Conservation (phyloP, 768 basidiomycete genomes). For the Podaxis pistillaris region DNA sequence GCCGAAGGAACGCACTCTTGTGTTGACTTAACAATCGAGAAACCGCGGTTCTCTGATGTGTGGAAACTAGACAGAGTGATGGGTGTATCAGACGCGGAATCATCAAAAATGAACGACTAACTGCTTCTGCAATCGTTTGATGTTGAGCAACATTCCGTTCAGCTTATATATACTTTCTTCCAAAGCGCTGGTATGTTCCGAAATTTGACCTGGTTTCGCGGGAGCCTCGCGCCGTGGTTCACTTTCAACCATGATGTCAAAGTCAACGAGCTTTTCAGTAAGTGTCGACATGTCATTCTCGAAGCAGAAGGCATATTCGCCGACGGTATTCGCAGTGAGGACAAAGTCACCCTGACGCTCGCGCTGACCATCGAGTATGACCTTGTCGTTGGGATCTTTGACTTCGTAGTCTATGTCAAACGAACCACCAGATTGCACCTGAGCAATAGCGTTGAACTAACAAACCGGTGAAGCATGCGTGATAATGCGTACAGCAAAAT, state of each 20-base stretch:
- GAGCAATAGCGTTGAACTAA: not conserved
- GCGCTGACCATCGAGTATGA: slow-evolving; percentile 82
- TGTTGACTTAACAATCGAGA: slow-evolving; percentile 87
- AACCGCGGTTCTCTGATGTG: slow-evolving; percentile 92
- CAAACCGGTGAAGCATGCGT: not conserved
- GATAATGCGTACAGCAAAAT: slow-evolving; percentile 77
- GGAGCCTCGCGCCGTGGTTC: slow-evolving; percentile 90
- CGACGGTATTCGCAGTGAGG: slow-evolving; percentile 87
- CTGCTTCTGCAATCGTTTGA: slow-evolving; percentile 94
- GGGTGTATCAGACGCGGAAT: not conserved
- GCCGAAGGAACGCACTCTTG: slow-evolving; percentile 56
- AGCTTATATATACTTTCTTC: slow-evolving; percentile 96
- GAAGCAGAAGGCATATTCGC: slow-evolving; percentile 96
- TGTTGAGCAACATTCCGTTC: slow-evolving; percentile 81
- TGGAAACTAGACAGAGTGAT: slow-evolving; percentile 66
- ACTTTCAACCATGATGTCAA: slow-evolving; percentile 98
- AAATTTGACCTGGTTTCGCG: slow-evolving; percentile 82
- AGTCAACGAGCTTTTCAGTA: slow-evolving; percentile 91
- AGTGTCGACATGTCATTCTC: slow-evolving; percentile 96
- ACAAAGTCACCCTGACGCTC: slow-evolving; percentile 98
- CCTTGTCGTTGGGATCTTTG: slow-evolving; percentile 86
- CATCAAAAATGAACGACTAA: slow-evolving; percentile 38
- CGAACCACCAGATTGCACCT: slow-evolving; percentile 96
- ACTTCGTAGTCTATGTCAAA: slow-evolving; percentile 96
- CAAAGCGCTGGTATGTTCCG: slow-evolving; percentile 88